These are phyloP conservation scores for Jaminaea rosea DNA, from an alignment of 1,284 basidiomycete genomes.

Conservation along the genomic window DNA sequence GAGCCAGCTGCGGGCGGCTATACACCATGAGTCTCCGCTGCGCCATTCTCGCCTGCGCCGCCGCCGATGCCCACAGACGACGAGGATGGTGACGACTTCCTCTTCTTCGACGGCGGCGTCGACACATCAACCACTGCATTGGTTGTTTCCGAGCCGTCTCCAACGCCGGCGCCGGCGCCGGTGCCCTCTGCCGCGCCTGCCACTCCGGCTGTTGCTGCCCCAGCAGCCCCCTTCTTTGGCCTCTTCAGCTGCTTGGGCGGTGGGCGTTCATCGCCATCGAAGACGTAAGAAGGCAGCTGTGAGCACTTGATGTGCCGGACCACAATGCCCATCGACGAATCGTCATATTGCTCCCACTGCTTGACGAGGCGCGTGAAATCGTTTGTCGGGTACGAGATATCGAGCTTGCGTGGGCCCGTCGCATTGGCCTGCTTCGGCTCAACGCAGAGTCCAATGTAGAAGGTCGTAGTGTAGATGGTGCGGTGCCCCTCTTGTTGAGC, in stretches of 20 bases:
- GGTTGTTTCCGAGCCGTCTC: no score
- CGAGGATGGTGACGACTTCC: no score
- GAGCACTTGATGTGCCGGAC: constrained; percentile 89
- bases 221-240: constrained; percentile 11
- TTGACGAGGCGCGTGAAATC: constrained; percentile 94
- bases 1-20: no score
- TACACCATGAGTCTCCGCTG: no score
- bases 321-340: constrained; percentile 83
- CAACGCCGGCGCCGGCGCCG: no score
- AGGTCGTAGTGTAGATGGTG: constrained; percentile 80
- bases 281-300: constrained; percentile 69
- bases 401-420: constrained; percentile 60
- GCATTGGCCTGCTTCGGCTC: constrained; percentile 63
- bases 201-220: background rate
- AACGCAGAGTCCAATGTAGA: constrained; percentile 90
- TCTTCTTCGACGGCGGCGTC: no score
- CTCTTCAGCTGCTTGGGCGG: constrained; percentile 62
- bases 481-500: constrained; percentile 53
- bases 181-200: no score
- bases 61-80: no score
- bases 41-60: no score
- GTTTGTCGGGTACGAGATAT: constrained; percentile 91
- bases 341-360: constrained; percentile 90
- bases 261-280: constrained; percentile 65
- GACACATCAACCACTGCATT: no score